Evolutionary conservation across 108 stramenopile species (phyloP), one percentile per base, ranked within the genome.

Genomic region (Seminavis robusta): DNA sequence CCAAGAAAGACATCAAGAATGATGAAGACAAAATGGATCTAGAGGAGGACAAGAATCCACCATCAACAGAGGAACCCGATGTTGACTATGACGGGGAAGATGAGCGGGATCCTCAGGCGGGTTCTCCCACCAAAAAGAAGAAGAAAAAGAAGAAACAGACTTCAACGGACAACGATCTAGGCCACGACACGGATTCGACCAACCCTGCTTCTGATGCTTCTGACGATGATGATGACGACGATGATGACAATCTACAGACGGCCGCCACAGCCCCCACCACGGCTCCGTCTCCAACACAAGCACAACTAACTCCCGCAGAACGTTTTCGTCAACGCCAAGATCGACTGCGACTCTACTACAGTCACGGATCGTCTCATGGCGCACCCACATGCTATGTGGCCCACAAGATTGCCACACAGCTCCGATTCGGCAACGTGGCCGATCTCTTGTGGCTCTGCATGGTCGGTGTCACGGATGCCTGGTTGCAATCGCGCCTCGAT

Each of bases 401-500:
- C 0, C 90, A 84, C 63, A 71, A 67, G 25, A 53, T 88, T 15
- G 68, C 71, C 1, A 37, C 73, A 7, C 88, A 88, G 56, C 46
- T 79, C 23, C 80, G 92, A 9, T 88, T 82, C 58, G 81, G 75
- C 9, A 70, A 81, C 31, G 38, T 63, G 11, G 74, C 77, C 3
- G 84, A 86, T 47, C 43, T 94, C 37, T 60, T 94, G 9, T 94
- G 92, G 92, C 55, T 90, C 28, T 88, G 88, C 26, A 82, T 83
- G 45, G 86, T 90, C 1, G 92, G 92, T 0, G 82, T 90, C 10
- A 84, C 88, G 32, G 88, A 86, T 63, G 81, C 86, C 19, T 88
- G 80, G 49, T 40, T 85, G 29, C 86, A 90, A 44, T 63, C 81
- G 19, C 55, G 84, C 8, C 17, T 94, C 7, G 92, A 94, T 71